These are phyloP conservation scores for Gelatoporia subvermispora DNA, from an alignment of 768 basidiomycete genomes.

Conservation along the genomic window DNA sequence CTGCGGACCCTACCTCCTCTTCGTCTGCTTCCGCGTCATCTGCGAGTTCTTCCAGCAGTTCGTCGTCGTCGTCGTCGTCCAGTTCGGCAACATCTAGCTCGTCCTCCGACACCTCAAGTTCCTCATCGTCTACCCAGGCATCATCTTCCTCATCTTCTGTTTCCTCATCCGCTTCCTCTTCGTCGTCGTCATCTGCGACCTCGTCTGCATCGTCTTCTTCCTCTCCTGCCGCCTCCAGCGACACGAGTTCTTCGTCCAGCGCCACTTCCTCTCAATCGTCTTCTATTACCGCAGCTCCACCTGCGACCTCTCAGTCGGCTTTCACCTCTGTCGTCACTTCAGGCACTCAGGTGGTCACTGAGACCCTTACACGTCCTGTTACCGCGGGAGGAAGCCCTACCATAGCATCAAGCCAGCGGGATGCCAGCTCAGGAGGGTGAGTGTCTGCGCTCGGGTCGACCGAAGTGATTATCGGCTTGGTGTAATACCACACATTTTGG, in stretches of 20 bases:
- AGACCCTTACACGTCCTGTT: conserved; percentile 11
- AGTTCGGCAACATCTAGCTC: neutral
- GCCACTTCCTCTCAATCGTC: neutral
- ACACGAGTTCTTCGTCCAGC: neutral
- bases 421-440: conserved; percentile 12
- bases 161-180: conserved; percentile 1
- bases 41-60: neutral
- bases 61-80: neutral
- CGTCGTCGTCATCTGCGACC: neutral
- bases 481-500: neutral
- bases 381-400: conserved; percentile 1
- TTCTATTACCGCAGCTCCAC: too few species aligned
- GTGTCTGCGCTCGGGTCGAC: neutral
- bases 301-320: too few species aligned
- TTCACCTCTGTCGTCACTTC: conserved; percentile 2
- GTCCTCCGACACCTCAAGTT: neutral
- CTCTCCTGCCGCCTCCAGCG: conserved; percentile 4
- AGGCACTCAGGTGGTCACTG: conserved; percentile 10
- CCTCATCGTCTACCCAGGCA: neutral
- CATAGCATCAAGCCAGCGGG: neutral
- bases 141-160: neutral
- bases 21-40: neutral
- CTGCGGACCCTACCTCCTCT: neutral
- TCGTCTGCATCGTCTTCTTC: neutral
- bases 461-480: neutral